A percentile compares a stretch with the other conserved stretches of the same genome.
Evolutionary conservation across 179 eudicot species (phyloP).

Genomic region (Patellifolia procumbens): DNA sequence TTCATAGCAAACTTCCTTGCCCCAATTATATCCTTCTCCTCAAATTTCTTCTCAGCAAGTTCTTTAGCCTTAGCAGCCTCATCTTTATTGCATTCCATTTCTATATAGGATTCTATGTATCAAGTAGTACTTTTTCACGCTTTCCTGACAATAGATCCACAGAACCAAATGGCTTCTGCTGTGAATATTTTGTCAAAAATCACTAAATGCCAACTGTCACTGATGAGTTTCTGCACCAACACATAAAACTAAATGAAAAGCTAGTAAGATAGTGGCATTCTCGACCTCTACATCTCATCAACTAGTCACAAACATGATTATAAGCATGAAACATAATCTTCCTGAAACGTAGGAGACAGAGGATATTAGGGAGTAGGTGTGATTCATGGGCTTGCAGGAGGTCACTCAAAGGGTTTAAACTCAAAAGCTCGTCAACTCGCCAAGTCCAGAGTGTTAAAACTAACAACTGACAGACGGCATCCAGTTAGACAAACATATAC

Average conservation of each 20-base stretch:
- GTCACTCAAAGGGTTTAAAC: not conserved
- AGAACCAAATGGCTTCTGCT: slow-evolving; percentile 18
- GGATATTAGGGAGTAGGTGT: not conserved
- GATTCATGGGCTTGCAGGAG: not conserved
- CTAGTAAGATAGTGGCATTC: not conserved
- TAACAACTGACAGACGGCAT: not conserved
- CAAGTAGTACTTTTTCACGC: not conserved
- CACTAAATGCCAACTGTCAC: slow-evolving; percentile 5
- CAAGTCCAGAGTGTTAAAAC: not conserved
- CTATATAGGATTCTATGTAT: not conserved
- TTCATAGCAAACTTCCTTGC: slow-evolving; percentile 76
- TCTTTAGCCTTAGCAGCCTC: slow-evolving; percentile 79
- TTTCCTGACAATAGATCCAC: not conserved
- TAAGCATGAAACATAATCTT: not conserved
- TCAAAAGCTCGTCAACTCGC: not conserved
- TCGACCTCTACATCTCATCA: not conserved
- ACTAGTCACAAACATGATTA: not conserved
- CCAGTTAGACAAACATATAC: not conserved
- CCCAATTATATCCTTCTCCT: slow-evolving; percentile 64
- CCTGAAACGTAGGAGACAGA: not conserved
- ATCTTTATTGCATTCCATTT: slow-evolving; percentile 94
- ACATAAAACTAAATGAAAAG: not conserved
- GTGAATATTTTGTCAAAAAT: slow-evolving; percentile 10
- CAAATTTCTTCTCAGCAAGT: slow-evolving; percentile 77
- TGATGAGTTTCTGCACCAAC: slow-evolving; percentile 13